phyloP scores from a whole-genome alignment of 2,329 filamentous ascomycete genomes.

The Fusarium solani-melongenae region DNA sequence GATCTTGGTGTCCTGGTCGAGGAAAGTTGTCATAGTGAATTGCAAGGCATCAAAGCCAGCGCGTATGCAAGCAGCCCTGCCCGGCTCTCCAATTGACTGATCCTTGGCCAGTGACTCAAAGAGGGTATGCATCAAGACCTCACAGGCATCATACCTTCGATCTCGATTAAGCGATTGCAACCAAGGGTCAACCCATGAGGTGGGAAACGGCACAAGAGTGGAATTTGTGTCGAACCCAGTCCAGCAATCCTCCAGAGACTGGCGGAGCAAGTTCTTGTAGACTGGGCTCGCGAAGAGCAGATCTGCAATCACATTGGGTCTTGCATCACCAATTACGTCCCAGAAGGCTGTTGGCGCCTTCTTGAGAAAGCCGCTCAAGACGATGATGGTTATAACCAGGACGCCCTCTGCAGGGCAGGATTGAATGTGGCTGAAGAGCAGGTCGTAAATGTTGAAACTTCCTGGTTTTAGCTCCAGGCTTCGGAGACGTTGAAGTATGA shows the following conservation, averaged over 20 bases:
- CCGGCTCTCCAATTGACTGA: constrained; percentile 63
- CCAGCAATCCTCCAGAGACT: constrained; percentile 64
- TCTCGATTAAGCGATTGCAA: constrained; percentile 80
- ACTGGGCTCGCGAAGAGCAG: constrained; percentile 80
- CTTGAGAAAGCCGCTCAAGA: constrained; percentile 76
- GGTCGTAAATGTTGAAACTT: constrained; percentile 73
- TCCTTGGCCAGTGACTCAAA: constrained; percentile 72
- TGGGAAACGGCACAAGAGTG: constrained; percentile 70
- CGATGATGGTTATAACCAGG: constrained; percentile 75
- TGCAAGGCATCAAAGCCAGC: constrained; percentile 72
- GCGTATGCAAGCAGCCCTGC: constrained; percentile 70
- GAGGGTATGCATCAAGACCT: constrained; percentile 80
- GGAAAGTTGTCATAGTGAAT: constrained; percentile 67
- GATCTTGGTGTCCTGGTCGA: constrained; percentile 57
- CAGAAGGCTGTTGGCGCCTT: constrained; percentile 86
- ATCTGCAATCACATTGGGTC: constrained; percentile 84
- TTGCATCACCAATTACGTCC: constrained; percentile 86
- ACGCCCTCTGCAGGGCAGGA: constrained; percentile 64
- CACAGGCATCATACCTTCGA: constrained; percentile 82
- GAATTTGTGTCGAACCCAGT: constrained; percentile 53
- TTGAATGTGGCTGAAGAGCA: constrained; percentile 66
- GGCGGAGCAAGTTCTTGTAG: constrained; percentile 69
- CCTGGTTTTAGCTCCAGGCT: constrained; percentile 76
- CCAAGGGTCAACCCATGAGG: constrained; percentile 83
- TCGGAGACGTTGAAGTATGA: constrained; percentile 82